Percentiles rank a stretch among this genome's conserved stretches.
Evolutionary conservation across 169 alveolate species (phyloP).

Genomic region (Amoebophrya sp.): DNA sequence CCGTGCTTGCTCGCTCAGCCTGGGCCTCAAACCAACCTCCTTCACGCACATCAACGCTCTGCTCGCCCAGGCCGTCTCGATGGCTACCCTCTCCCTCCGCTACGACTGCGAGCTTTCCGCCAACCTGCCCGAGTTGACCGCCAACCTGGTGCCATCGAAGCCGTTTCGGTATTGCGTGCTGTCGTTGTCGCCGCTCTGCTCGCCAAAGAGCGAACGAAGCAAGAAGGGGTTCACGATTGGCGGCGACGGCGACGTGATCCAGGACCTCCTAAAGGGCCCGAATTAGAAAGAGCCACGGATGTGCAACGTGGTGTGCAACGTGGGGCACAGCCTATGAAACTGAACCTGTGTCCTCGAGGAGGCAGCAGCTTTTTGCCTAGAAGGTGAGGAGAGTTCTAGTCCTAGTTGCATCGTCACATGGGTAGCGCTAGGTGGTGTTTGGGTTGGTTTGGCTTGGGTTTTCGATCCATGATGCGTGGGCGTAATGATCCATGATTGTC

Average conservation of each 20-base stretch:
- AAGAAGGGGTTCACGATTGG: not conserved
- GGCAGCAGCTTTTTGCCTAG: too few species aligned
- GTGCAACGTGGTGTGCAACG: conserved; percentile 13
- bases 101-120: conserved; percentile 51
- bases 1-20: not conserved
- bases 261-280: not conserved
- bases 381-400: too few species aligned
- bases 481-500: too few species aligned
- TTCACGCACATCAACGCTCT: conserved; percentile 52
- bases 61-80: conserved; percentile 48
- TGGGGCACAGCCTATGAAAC: conserved; percentile 7
- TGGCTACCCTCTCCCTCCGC: conserved; percentile 49
- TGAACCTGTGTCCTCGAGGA: too few species aligned
- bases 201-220: not conserved
- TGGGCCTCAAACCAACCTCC: not conserved
- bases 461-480: too few species aligned
- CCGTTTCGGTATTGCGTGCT: not conserved
- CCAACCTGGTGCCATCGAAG: conserved; percentile 46
- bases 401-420: too few species aligned
- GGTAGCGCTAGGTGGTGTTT: too few species aligned
- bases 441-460: too few species aligned
- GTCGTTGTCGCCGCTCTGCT: conserved; percentile 3
- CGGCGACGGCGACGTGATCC: not conserved
- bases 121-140: conserved; percentile 50
- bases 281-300: too few species aligned